Evolutionary conservation across 2,329 filamentous ascomycete species (phyloP), one percentile per base, ranked within the genome.

Genomic region (Colletotrichum gloeosporioides): DNA sequence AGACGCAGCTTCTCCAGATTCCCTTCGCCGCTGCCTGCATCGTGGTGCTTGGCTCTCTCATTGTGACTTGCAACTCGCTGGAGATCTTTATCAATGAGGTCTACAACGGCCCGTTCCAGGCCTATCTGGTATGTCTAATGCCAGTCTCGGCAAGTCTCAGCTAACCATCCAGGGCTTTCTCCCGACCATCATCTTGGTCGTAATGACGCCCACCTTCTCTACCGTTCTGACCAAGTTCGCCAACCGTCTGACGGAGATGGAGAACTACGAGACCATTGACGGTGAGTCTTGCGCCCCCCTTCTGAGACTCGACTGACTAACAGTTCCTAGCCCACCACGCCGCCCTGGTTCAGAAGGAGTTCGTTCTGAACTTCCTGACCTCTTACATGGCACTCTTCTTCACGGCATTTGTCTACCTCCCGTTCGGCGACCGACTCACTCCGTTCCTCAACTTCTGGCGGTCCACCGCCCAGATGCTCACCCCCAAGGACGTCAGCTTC

Each of bases 11-110:
- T 61, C 88, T 98, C 18, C 94, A 98, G 82, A 87, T 98, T 3
- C 96, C 96, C 0, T 98, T 99, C 85, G 95, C 95, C 1, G 83
- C 98, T 7, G 89, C 92, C 13, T 96, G 95, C 36, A 87, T 93
- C 9, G 74, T 92, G 29, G 90, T 94, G 1, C 90, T 99, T 8
- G 96, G 96, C 1, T 92, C 92, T 22, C 88, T 99, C 79, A 98
- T 99, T 78, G 92, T 95, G 15, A 92, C 92, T 16, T 97, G 95
- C 82, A 99, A 99, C 84, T 95, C 93, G 9, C 95, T 98, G 77
- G 97, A 99, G 83, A 95, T 99, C 36, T 98, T 99, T 86, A 95
- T 99, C 79, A 96, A 95, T 0, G 96, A 99, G 84, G 93, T 99
- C 18, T 99, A 99, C 84, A 91, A 93, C 76, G 97, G 97, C 0